These are phyloP conservation scores for Striga hermonthica DNA, from an alignment of 305 asterid species.

Conservation along the genomic window DNA sequence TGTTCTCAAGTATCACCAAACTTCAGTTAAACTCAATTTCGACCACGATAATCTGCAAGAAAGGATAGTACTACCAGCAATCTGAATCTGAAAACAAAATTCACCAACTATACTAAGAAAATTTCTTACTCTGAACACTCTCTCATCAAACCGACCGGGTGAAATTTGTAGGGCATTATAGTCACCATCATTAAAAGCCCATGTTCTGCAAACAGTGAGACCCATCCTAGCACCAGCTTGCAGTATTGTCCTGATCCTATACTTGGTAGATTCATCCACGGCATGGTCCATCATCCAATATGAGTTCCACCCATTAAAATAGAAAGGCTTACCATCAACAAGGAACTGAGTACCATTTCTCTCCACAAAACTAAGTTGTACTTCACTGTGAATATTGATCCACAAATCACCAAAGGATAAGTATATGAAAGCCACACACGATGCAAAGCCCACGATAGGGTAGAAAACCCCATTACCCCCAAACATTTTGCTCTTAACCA, in stretches of 20 bases:
- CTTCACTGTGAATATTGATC: slow-evolving; percentile 44
- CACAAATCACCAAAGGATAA: slow-evolving; percentile 83
- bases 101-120: slow-evolving; percentile 21
- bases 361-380: slow-evolving; percentile 71
- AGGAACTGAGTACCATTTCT: slow-evolving; percentile 89
- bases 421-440: slow-evolving; percentile 74
- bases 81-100: slow-evolving; percentile 12
- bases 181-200: slow-evolving; percentile 98
- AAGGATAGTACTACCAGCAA: slow-evolving; percentile 17
- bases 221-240: slow-evolving; percentile 94
- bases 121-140: slow-evolving; percentile 72
- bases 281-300: slow-evolving; percentile 99
- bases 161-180: slow-evolving; percentile 88
- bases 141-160: slow-evolving; percentile 83
- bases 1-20: neutral
- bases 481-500: slow-evolving; percentile 50
- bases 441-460: slow-evolving; percentile 83
- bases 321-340: slow-evolving; percentile 81
- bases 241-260: slow-evolving; percentile 59
- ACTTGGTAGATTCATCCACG: slow-evolving; percentile 59
- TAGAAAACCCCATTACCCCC: slow-evolving; percentile 80
- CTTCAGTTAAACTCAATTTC: neutral
- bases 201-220: slow-evolving; percentile 89
- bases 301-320: slow-evolving; percentile 96
- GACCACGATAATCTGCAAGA: slow-evolving; percentile 17